Evolutionary conservation across 306 rosid species (phyloP).

Genomic region (Prosopis cineraria): DNA sequence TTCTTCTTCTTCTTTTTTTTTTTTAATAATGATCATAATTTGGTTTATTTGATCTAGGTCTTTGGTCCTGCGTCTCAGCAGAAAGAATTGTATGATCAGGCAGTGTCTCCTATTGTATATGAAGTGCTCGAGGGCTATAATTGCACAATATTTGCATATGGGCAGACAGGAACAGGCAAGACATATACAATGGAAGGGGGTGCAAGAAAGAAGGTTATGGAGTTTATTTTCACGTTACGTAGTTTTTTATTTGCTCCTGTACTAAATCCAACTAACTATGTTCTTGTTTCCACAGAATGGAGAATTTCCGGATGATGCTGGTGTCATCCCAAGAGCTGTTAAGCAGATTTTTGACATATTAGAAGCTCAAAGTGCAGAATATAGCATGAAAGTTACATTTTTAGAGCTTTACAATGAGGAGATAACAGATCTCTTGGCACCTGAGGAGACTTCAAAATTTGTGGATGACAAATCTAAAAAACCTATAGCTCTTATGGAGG

Average conservation of each 20-base stretch:
- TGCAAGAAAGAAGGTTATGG: slow-evolving; percentile 84
- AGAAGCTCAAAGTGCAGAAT: slow-evolving; percentile 96
- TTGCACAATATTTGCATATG: slow-evolving; percentile 97
- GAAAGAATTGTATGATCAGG: slow-evolving; percentile 90
- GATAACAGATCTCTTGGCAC: slow-evolving; percentile 91
- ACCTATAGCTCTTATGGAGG: slow-evolving; percentile 99
- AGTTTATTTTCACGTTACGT: slow-evolving; percentile 6
- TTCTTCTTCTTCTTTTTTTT: neutral
- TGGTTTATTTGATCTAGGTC: neutral
- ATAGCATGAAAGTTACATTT: slow-evolving; percentile 97
- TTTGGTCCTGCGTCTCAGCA: slow-evolving; percentile 92
- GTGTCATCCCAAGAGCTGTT: slow-evolving; percentile 98
- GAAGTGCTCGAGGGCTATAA: slow-evolving; percentile 99
- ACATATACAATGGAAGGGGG: slow-evolving; percentile 99
- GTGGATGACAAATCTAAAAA: slow-evolving; percentile 90
- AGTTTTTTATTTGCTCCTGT: slow-evolving; percentile 9
- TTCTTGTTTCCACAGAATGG: slow-evolving; percentile 71
- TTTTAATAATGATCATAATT: neutral
- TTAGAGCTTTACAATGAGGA: slow-evolving; percentile 98
- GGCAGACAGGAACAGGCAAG: slow-evolving; percentile 98
- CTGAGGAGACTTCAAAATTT: slow-evolving; percentile 81
- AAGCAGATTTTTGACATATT: slow-evolving; percentile 92
- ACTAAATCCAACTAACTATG: slow-evolving; percentile 7
- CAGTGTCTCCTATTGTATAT: slow-evolving; percentile 89
- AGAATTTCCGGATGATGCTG: slow-evolving; percentile 96